A percentile compares a stretch with the other conserved stretches of the same genome.
These are phyloP conservation scores for Aureobasidium melanogenum DNA, from an alignment of 2,329 filamentous ascomycete genomes.

Conservation along the genomic window DNA sequence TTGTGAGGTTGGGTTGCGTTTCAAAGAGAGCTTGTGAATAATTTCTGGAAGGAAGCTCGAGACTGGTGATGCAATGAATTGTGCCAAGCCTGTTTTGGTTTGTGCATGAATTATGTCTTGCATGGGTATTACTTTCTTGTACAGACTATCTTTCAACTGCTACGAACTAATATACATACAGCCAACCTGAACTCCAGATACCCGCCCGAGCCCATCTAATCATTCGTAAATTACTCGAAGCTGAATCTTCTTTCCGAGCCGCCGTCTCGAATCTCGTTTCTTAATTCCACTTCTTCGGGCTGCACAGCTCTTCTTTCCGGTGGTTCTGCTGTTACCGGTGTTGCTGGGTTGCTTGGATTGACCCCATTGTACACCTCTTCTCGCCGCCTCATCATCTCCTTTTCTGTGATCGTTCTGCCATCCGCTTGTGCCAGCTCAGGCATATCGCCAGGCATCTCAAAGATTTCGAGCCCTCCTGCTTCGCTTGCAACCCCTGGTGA, in stretches of 20 bases:
- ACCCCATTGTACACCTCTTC: slow-evolving; percentile 39
- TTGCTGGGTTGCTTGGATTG: slow-evolving; percentile 18
- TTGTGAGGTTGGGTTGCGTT: not conserved
- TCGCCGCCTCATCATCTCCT: slow-evolving; percentile 38
- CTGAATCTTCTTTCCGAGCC: slow-evolving; percentile 4
- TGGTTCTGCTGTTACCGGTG: not conserved
- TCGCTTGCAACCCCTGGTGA: slow-evolving; percentile 18
- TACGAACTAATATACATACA: not conserved
- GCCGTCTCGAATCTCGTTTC: not conserved
- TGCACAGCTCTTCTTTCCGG: not conserved
- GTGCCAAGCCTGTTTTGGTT: not conserved
- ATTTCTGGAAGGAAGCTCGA: slow-evolving; percentile 1
- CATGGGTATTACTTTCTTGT: no score
- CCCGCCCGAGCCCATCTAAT: not conserved
- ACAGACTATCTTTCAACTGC: not conserved
- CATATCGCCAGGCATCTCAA: slow-evolving; percentile 48
- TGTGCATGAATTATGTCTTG: not conserved
- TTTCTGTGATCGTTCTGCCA: slow-evolving; percentile 38
- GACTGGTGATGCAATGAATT: slow-evolving; percentile 2
- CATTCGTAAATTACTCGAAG: not conserved
- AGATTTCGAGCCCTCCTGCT: slow-evolving; percentile 32
- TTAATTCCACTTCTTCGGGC: not conserved
- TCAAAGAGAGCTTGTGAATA: not conserved
- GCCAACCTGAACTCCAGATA: not conserved
- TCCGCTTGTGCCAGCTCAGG: slow-evolving; percentile 43